Evolutionary conservation across 176 grass and related monocot genomes (phyloP), one percentile per base, ranked within the genome.

Genomic region (Oryza glaberrima): DNA sequence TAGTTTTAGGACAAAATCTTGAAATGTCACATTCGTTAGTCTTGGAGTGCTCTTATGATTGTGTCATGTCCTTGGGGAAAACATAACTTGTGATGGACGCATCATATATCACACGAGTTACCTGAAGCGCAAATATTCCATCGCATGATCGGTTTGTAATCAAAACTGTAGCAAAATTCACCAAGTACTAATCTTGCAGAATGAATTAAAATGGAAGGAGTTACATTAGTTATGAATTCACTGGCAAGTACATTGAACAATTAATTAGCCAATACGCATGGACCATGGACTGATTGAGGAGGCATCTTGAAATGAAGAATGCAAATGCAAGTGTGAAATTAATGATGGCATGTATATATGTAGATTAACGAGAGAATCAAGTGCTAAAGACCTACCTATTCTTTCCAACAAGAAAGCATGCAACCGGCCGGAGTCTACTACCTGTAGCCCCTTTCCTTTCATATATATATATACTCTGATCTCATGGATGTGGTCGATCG

Each of bases 21-120:
- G 2, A 56, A 88, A 44, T 12, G 34, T n/a, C 52, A 34, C 52
- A 69, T 65, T 85, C 63, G 58, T 81, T 60, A 44, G 80, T 81
- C 66, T 70, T 32, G 43, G 23, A 66, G 76, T 36, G 19, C 8
- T 77, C n/a, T 67, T 40, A 72, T 89, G 32, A 86, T 83, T 74
- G 28, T 30, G 90, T 66, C 40, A 7, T 25, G 67, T 54, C 84
- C 84, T 17, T 65, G 22, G 76, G 79, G 32, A 9, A 88, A 65
- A 72, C 35, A 82, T 87, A 61, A 75, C 80, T 92, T 89, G 83
- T 90, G 72, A 45, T 85, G 52, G 70, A 92, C 70, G 90, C 89
- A 88, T 92, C 38, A 40, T 40, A 40, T 25, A 78, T 77, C 52
- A 75, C 80, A 78, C 10, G 34, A 71, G 19, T 45, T 73, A 61